Evolutionary conservation across 345 rosid genomes (phyloP).

Genomic region (Excoecaria cochinchinensis): DNA sequence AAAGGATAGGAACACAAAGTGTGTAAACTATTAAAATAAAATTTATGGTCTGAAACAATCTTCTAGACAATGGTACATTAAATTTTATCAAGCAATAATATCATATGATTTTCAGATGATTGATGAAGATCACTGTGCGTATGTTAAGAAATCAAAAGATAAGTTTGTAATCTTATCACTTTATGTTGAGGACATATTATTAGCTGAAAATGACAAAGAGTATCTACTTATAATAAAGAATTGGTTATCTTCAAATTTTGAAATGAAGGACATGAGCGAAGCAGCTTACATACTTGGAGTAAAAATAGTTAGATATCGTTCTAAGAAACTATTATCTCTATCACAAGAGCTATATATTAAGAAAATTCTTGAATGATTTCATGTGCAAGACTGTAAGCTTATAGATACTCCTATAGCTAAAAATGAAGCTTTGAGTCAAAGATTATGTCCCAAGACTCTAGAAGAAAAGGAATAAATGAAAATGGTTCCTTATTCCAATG

Average conservation of each 20-base stretch:
- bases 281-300: neutral
- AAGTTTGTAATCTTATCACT: neutral
- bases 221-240: too few relatives aligned
- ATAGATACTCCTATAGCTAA: neutral
- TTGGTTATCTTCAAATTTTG: neutral
- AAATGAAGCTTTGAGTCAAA: too few relatives aligned
- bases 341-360: constrained; percentile 12
- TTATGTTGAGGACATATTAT: neutral
- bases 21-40: too few relatives aligned
- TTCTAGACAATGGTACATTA: neutral
- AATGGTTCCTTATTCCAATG: too few relatives aligned
- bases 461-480: too few relatives aligned
- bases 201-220: neutral
- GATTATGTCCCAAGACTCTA: too few relatives aligned
- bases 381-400: neutral
- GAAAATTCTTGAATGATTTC: too few relatives aligned
- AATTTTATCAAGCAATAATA: too few relatives aligned
- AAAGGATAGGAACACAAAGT: too few relatives aligned
- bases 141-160: neutral
- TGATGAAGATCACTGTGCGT: neutral
- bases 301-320: neutral
- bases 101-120: neutral
- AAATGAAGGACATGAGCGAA: neutral
- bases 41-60: neutral
- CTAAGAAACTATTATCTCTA: neutral